Conservation (phyloP, 257 asterid genomes). For the Ilex aquifolium region DNA sequence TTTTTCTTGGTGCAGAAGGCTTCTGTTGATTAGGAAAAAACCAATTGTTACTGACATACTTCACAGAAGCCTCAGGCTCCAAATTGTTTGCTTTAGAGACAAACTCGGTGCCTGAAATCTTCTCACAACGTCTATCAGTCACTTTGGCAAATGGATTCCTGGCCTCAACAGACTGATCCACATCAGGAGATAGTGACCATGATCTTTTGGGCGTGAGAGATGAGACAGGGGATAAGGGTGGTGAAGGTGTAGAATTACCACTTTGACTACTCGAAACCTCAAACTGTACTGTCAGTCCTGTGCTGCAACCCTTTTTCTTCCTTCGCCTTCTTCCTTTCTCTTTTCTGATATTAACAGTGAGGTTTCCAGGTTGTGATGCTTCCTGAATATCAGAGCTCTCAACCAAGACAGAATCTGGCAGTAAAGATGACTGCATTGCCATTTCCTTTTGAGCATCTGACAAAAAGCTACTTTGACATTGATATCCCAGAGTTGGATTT, state of each 20-base stretch:
- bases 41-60: constrained; percentile 15
- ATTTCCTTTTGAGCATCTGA: constrained; percentile 19
- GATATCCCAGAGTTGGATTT: constrained; percentile 13
- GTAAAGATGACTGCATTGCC: constrained; percentile 2
- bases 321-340: constrained; percentile 65
- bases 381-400: constrained; percentile 34
- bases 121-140: constrained; percentile 18
- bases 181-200: constrained; percentile 32
- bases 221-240: constrained; percentile 70
- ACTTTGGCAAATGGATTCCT: constrained; percentile 24
- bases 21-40: constrained; percentile 26
- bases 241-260: constrained; percentile 82
- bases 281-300: constrained; percentile 31
- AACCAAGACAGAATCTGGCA: constrained; percentile 16
- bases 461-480: constrained; percentile 19
- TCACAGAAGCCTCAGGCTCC: constrained; percentile 23
- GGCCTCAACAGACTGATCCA: constrained; percentile 27
- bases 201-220: constrained; percentile 39
- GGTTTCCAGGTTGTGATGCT: constrained; percentile 29
- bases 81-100: constrained; percentile 18
- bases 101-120: constrained; percentile 21
- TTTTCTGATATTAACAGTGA: constrained; percentile 54
- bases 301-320: constrained; percentile 53
- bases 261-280: constrained; percentile 92
- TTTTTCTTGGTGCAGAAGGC: constrained; percentile 22